Percentiles rank a stretch among this genome's conserved stretches.
phyloP scores from a whole-genome alignment of 2,329 filamentous ascomycete genomes.

The Aureobasidium sp. region DNA sequence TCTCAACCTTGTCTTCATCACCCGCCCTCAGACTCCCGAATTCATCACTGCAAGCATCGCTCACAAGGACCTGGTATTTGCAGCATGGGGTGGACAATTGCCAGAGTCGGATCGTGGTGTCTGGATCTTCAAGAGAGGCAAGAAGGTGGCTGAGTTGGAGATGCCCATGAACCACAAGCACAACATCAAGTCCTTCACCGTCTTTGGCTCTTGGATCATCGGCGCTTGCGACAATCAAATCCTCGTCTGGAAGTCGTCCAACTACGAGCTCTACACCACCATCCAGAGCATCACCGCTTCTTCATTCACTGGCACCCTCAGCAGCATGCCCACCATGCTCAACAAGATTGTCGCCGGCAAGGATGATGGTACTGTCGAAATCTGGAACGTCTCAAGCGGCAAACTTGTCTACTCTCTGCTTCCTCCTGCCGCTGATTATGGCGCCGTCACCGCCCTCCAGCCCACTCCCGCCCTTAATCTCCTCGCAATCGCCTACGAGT shows the following conservation, averaged over 20 bases:
- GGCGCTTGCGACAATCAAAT: slow-evolving; percentile 68
- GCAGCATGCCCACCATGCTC: slow-evolving; percentile 86
- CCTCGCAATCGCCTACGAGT: slow-evolving; percentile 79
- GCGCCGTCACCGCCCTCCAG: slow-evolving; percentile 79
- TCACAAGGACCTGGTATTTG: slow-evolving; percentile 80
- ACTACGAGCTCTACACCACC: slow-evolving; percentile 84
- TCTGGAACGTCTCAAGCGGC: slow-evolving; percentile 92
- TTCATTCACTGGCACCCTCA: slow-evolving; percentile 67
- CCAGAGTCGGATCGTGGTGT: slow-evolving; percentile 56
- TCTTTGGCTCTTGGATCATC: slow-evolving; percentile 89
- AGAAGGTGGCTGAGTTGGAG: slow-evolving; percentile 69
- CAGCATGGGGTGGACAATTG: slow-evolving; percentile 71
- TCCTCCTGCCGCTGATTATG: slow-evolving; percentile 64
- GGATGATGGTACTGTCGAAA: slow-evolving; percentile 82
- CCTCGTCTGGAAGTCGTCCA: slow-evolving; percentile 81
- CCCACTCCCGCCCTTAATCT: slow-evolving; percentile 78
- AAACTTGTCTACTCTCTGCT: slow-evolving; percentile 88
- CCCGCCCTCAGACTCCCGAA: slow-evolving; percentile 77
- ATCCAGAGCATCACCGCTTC: slow-evolving; percentile 55
- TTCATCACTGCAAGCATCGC: slow-evolving; percentile 79
- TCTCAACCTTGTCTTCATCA: slow-evolving; percentile 88
- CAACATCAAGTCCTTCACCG: slow-evolving; percentile 67
- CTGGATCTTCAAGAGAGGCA: slow-evolving; percentile 89
- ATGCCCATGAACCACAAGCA: slow-evolving; percentile 59
- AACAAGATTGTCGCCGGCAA: slow-evolving; percentile 93